Evolutionary conservation across 2,329 filamentous ascomycete genomes (phyloP).

Genomic region (Cytospora paraplurivora): DNA sequence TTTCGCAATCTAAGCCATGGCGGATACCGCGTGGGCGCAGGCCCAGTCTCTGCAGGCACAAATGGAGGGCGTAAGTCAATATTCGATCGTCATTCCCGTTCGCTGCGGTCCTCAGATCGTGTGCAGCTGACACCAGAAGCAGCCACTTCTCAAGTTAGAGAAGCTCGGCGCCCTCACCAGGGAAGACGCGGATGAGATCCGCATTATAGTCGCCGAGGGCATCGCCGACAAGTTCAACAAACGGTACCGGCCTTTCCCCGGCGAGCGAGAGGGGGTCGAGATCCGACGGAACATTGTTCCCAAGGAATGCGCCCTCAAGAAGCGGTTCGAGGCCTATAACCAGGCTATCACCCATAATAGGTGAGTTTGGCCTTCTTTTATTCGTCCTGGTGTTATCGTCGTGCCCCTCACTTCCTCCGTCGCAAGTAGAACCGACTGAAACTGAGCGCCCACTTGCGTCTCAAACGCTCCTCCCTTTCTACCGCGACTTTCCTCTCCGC

Average conservation of each 20-base stretch:
- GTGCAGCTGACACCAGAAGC: slow-evolving; percentile 2
- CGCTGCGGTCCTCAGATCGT: background rate
- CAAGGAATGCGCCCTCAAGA: slow-evolving; percentile 8
- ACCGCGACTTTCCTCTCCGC: background rate
- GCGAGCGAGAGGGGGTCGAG: slow-evolving; percentile 2
- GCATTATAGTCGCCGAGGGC: slow-evolving; percentile 23
- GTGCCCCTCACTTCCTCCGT: background rate
- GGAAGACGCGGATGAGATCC: slow-evolving; percentile 20
- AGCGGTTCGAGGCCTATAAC: background rate
- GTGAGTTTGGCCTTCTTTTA: background rate
- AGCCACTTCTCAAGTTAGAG: slow-evolving; percentile 22
- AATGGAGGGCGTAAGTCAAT: slow-evolving; percentile 16
- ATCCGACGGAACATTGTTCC: slow-evolving; percentile 19
- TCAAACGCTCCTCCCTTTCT: background rate
- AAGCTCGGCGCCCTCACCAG: slow-evolving; percentile 4
- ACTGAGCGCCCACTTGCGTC: background rate
- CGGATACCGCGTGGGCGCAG: background rate
- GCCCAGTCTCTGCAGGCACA: slow-evolving; percentile 1
- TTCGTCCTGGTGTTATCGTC: background rate
- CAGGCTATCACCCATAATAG: background rate
- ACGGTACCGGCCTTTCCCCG: slow-evolving; percentile 16
- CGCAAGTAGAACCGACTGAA: background rate
- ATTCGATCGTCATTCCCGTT: too few species aligned
- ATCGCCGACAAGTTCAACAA: slow-evolving; percentile 21
- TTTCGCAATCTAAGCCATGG: background rate